A percentile compares a stretch with the other conserved stretches of the same genome.
Evolutionary conservation across 306 rosid species (phyloP).

Genomic region (Prunus davidiana): DNA sequence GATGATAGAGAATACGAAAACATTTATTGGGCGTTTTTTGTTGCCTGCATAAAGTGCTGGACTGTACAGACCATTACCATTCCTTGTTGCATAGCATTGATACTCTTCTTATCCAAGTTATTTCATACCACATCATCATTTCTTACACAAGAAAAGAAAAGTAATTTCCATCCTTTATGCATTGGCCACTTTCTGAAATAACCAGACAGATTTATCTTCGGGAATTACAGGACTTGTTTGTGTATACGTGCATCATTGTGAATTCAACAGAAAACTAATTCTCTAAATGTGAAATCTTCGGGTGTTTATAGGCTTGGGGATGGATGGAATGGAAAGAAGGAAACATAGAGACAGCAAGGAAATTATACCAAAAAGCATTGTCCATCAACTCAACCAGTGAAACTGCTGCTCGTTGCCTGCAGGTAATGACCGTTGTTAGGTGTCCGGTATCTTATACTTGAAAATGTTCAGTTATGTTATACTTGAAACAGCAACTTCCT

Average conservation of each 20-base stretch:
- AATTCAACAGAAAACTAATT: conserved; percentile 21
- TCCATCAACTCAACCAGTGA: conserved; percentile 60
- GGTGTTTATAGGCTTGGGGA: conserved; percentile 93
- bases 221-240: neutral
- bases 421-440: conserved; percentile 43
- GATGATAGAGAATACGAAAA: neutral
- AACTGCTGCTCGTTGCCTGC: conserved; percentile 96
- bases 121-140: neutral
- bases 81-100: neutral
- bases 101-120: neutral
- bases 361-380: conserved; percentile 68
- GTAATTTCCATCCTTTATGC: neutral
- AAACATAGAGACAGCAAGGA: conserved; percentile 70
- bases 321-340: conserved; percentile 99
- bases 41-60: neutral
- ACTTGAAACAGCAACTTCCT: neutral
- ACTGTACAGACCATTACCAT: neutral
- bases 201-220: neutral
- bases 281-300: conserved; percentile 20
- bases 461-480: neutral
- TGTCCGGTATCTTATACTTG: neutral
- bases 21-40: neutral
- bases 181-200: neutral
- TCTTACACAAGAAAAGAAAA: neutral
- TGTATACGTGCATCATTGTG: neutral